phyloP scores from a whole-genome alignment of 2,329 filamentous ascomycete genomes.

The Colletotrichum theobromicola region DNA sequence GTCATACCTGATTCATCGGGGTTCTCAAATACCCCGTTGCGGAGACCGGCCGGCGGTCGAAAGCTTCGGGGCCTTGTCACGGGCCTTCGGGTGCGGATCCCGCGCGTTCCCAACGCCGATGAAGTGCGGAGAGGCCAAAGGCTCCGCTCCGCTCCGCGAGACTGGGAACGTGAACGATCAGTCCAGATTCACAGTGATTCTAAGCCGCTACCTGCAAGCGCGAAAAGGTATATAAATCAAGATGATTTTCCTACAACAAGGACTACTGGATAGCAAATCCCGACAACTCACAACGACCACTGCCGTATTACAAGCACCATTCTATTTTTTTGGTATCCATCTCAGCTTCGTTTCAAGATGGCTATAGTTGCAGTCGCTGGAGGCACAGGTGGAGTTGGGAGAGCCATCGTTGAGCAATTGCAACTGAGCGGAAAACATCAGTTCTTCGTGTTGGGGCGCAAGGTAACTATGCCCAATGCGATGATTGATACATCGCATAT shows the following conservation, averaged over 20 bases:
- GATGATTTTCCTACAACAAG: neutral
- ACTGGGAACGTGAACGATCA: neutral
- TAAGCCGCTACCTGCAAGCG: neutral
- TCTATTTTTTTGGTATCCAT: neutral
- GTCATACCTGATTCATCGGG: neutral
- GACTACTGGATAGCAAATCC: neutral
- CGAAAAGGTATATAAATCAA: neutral
- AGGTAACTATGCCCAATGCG: neutral
- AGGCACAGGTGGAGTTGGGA: constrained; percentile 48
- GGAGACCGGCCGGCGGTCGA: neutral
- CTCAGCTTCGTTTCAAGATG: neutral
- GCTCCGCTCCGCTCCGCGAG: neutral
- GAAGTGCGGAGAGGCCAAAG: neutral
- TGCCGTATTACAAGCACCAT: neutral
- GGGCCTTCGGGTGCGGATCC: neutral
- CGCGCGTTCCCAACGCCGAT: neutral
- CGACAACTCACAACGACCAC: neutral
- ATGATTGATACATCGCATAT: neutral
- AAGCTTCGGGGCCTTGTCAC: neutral
- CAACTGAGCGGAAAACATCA: constrained; percentile 34
- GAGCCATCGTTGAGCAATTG: constrained; percentile 50
- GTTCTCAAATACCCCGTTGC: neutral
- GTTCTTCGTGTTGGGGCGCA: constrained; percentile 38
- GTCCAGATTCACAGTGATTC: neutral
- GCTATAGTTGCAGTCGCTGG: constrained; percentile 49